phyloP scores from a whole-genome alignment of 139 green algal genomes.

The Chlorella sp. region DNA sequence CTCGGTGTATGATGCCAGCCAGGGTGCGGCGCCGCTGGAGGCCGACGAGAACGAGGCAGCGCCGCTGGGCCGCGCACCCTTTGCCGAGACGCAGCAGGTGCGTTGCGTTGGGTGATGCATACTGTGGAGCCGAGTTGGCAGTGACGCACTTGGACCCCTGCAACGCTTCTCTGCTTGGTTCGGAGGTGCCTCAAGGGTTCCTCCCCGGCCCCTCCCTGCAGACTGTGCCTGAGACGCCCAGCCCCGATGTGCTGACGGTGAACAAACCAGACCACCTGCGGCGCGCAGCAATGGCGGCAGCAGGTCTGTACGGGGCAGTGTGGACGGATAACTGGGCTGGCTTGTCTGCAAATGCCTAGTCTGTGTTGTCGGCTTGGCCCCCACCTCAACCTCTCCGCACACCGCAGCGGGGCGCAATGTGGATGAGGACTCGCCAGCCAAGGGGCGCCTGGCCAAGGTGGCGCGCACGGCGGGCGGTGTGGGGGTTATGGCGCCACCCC shows the following conservation, averaged over 20 bases:
- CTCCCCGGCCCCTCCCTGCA: neutral
- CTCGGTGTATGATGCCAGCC: slow-evolving; percentile 18
- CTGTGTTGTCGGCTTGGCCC: no score
- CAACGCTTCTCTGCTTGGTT: neutral
- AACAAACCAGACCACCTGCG: slow-evolving; percentile 32
- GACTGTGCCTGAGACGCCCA: slow-evolving; percentile 87
- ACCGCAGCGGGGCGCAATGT: slow-evolving; percentile 49
- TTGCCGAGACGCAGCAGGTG: slow-evolving; percentile 32
- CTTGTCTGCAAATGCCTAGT: no score
- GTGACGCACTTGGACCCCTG: neutral
- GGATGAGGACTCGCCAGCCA: slow-evolving; percentile 69
- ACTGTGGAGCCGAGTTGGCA: neutral
- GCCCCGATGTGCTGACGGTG: slow-evolving; percentile 50
- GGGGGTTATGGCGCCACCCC: neutral
- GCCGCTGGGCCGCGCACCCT: neutral
- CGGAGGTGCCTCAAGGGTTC: neutral
- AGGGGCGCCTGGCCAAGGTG: slow-evolving; percentile 57
- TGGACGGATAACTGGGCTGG: no score
- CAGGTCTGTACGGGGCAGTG: neutral
- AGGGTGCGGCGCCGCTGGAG: neutral
- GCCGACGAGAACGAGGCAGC: slow-evolving; percentile 9
- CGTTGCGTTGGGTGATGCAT: neutral
- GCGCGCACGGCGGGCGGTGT: slow-evolving; percentile 5
- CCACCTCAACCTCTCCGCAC: no score
- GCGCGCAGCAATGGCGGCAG: neutral